Conservation (phyloP, 2,329 filamentous ascomycete species). For the Aspergillus sojae region DNA sequence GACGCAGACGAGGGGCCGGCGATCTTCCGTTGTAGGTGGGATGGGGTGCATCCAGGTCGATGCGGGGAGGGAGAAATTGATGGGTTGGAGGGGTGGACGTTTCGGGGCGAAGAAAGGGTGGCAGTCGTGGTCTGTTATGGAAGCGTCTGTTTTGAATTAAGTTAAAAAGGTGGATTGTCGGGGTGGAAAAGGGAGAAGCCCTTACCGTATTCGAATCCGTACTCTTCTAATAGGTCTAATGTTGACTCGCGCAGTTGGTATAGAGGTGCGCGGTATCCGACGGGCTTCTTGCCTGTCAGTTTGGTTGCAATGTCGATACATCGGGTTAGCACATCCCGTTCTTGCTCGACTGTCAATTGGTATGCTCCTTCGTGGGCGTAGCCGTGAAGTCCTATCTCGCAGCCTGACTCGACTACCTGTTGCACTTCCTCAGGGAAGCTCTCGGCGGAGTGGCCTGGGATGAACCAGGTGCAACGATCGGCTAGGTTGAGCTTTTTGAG, state of each 20-base stretch:
- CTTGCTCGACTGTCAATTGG: constrained; percentile 71
- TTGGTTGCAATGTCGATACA: constrained; percentile 71
- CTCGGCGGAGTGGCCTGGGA: constrained; percentile 62
- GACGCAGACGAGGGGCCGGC: constrained; percentile 43
- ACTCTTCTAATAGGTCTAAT: constrained; percentile 44
- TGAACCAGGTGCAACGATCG: constrained; percentile 61
- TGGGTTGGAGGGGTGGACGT: constrained; percentile 39
- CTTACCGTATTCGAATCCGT: constrained; percentile 46
- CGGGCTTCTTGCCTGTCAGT: constrained; percentile 70
- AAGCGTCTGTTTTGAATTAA: constrained; percentile 34
- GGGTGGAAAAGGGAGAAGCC: neutral
- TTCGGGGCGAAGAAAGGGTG: constrained; percentile 45
- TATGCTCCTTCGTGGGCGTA: constrained; percentile 73
- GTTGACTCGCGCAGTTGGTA: constrained; percentile 45
- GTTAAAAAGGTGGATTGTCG: neutral
- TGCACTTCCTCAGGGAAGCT: constrained; percentile 57
- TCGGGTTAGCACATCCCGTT: constrained; percentile 73
- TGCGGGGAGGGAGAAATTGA: constrained; percentile 47
- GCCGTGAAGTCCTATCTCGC: constrained; percentile 57
- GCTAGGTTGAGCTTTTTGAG: constrained; percentile 56
- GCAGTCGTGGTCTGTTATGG: constrained; percentile 47
- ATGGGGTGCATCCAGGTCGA: constrained; percentile 50
- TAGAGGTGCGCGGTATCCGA: constrained; percentile 41
- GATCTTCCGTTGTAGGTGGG: constrained; percentile 23
- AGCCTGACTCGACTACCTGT: constrained; percentile 55